A percentile compares a stretch with the other conserved stretches of the same genome.
Conservation (phyloP, 257 asterid genomes). For the Jasminum sambac region DNA sequence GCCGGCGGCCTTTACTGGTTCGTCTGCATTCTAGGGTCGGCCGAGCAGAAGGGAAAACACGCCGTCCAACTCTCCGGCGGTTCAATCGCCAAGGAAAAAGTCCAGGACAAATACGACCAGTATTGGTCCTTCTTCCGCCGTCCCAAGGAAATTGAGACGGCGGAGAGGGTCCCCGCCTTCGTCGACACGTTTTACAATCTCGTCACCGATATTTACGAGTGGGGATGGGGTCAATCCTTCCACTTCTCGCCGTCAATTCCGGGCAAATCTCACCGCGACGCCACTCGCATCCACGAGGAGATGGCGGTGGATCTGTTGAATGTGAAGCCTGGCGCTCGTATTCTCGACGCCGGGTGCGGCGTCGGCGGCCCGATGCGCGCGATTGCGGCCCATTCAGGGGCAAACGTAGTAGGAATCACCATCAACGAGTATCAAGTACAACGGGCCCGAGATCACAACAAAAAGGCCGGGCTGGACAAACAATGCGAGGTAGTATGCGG, state of each 20-base stretch:
- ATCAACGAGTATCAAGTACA: constrained; percentile 80
- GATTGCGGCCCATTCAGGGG: constrained; percentile 73
- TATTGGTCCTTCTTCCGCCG: constrained; percentile 80
- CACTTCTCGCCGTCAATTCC: constrained; percentile 71
- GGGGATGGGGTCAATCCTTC: constrained; percentile 92
- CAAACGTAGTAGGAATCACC: constrained; percentile 76
- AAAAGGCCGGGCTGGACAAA: constrained; percentile 61
- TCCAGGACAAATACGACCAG: constrained; percentile 60
- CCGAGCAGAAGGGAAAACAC: constrained; percentile 68
- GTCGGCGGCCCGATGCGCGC: constrained; percentile 92
- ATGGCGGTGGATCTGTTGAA: constrained; percentile 71
- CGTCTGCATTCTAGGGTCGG: constrained; percentile 62
- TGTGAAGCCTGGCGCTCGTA: constrained; percentile 42
- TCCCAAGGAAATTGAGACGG: constrained; percentile 61
- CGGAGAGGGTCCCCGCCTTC: constrained; percentile 70
- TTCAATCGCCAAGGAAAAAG: constrained; percentile 60
- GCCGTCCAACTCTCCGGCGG: constrained; percentile 77
- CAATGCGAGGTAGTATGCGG: constrained; percentile 78
- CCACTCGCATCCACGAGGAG: constrained; percentile 76
- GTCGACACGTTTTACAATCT: constrained; percentile 84
- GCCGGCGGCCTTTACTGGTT: constrained; percentile 71
- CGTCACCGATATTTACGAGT: constrained; percentile 79
- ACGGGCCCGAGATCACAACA: constrained; percentile 62
- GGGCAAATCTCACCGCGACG: constrained; percentile 67
- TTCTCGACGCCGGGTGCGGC: constrained; percentile 82